Percentiles rank a stretch among this genome's conserved stretches.
phyloP scores from a whole-genome alignment of 306 rosid genomes.

The Sechiopsis laciniata region DNA sequence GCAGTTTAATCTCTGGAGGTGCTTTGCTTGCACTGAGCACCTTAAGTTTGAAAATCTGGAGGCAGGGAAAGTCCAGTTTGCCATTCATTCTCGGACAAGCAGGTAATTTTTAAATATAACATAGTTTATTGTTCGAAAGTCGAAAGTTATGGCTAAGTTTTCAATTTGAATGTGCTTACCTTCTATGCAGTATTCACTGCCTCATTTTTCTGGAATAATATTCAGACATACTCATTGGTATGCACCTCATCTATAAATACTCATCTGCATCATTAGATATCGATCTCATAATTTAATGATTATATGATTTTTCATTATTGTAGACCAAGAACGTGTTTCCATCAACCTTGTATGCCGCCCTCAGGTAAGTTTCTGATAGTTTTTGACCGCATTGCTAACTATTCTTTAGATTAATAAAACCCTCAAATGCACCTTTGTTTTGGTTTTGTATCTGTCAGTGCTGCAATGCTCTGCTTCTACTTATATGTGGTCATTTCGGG shows the following conservation, averaged over 20 bases:
- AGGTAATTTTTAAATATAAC: constrained; percentile 32
- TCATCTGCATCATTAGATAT: not conserved
- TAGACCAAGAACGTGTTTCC: constrained; percentile 82
- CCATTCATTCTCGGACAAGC: constrained; percentile 90
- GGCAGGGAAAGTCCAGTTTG: constrained; percentile 79
- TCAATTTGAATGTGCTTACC: not conserved
- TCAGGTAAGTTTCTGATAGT: constrained; percentile 40
- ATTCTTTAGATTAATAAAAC: not conserved
- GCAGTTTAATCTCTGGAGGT: constrained; percentile 60
- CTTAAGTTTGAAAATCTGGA: constrained; percentile 86
- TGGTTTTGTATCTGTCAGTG: constrained; percentile 35
- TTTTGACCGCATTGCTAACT: not conserved
- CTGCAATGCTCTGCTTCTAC: constrained; percentile 93
- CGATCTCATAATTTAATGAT: not conserved
- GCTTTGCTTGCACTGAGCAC: constrained; percentile 83
- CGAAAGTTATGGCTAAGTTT: not conserved
- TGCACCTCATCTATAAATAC: not conserved
- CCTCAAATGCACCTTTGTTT: not conserved
- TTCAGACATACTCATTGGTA: constrained; percentile 66
- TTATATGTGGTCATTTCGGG: constrained; percentile 63
- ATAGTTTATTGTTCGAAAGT: not conserved
- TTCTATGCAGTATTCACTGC: constrained; percentile 55
- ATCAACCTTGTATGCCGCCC: constrained; percentile 47
- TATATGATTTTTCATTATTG: constrained; percentile 17
- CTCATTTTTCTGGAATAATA: constrained; percentile 67